A percentile compares a stretch with the other conserved stretches of the same genome.
Evolutionary conservation across 2,329 filamentous ascomycete species (phyloP).

Genomic region (Ceratocystis destructans): DNA sequence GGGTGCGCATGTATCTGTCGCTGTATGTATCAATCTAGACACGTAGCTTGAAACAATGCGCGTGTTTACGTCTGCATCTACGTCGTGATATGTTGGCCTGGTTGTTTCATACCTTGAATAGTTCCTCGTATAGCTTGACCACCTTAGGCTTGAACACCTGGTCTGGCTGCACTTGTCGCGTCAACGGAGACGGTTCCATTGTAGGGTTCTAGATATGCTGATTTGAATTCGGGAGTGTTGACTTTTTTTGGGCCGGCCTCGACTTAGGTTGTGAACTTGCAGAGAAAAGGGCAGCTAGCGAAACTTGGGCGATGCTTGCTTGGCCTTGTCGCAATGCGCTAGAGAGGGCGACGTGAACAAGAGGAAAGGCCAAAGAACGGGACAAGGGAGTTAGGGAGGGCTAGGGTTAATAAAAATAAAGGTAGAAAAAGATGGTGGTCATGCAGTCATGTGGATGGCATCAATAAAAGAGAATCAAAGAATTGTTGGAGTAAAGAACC

Average conservation of each 20-base stretch:
- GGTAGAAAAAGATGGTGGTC: not conserved
- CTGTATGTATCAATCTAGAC: not conserved
- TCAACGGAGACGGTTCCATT: constrained; percentile 87
- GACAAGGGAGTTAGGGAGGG: not conserved
- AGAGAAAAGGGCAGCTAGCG: not conserved
- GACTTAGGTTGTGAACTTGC: not conserved
- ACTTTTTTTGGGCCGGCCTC: not conserved
- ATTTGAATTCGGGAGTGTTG: not conserved
- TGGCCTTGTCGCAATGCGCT: not conserved
- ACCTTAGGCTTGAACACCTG: constrained; percentile 81
- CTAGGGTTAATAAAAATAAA: not conserved
- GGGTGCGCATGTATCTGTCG: no score
- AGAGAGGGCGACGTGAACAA: not conserved
- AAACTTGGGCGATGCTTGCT: not conserved
- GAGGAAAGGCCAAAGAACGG: not conserved
- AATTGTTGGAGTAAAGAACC: not conserved
- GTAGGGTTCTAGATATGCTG: not conserved
- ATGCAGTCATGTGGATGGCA: not conserved
- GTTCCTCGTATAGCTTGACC: constrained; percentile 69
- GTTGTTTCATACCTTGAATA: constrained; percentile 52
- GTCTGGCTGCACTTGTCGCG: constrained; percentile 79
- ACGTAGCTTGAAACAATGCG: not conserved
- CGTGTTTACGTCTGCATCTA: not conserved
- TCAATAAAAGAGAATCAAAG: not conserved
- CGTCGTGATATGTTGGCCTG: no score